These are phyloP conservation scores for Laetiporus sulphureus DNA, from an alignment of 1,284 basidiomycete genomes.

Conservation along the genomic window DNA sequence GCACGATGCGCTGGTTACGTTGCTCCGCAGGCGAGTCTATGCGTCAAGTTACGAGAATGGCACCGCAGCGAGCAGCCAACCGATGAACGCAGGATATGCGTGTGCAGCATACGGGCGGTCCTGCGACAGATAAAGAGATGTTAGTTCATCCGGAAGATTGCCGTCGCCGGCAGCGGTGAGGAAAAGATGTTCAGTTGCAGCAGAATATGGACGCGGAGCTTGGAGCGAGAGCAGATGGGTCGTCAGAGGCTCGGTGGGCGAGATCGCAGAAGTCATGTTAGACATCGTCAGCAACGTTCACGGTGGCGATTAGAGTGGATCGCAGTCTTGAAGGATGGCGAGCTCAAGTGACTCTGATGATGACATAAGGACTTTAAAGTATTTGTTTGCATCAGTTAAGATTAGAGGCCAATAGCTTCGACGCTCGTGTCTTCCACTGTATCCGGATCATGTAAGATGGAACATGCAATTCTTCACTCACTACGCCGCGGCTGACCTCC, in stretches of 20 bases:
- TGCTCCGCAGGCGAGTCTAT: slow-evolving; percentile 25
- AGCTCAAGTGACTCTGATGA: too few relatives aligned
- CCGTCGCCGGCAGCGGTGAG: slow-evolving; percentile 45
- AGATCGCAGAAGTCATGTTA: too few relatives aligned
- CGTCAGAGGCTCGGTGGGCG: slow-evolving; percentile 15
- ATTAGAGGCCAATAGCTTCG: too few relatives aligned
- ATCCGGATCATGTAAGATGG: too few relatives aligned
- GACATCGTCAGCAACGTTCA: too few relatives aligned
- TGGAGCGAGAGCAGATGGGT: slow-evolving; percentile 29
- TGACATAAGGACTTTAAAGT: too few relatives aligned
- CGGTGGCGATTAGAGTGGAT: too few relatives aligned
- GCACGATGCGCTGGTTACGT: slow-evolving; percentile 38
- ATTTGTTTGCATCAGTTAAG: too few relatives aligned
- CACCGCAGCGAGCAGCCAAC: slow-evolving; percentile 45
- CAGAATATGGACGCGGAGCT: slow-evolving; percentile 32
- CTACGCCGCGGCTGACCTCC: too few relatives aligned
- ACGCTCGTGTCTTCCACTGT: too few relatives aligned
- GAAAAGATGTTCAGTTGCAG: slow-evolving; percentile 51
- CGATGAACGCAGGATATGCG: slow-evolving; percentile 56
- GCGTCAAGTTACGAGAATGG: slow-evolving; percentile 34
- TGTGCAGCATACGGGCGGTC: slow-evolving; percentile 59
- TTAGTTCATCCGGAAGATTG: slow-evolving; percentile 36
- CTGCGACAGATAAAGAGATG: slow-evolving; percentile 25
- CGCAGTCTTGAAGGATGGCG: too few relatives aligned
- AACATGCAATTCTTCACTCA: too few relatives aligned